phyloP scores from a whole-genome alignment of 208 protist species.

The Leishmania tropica region DNA sequence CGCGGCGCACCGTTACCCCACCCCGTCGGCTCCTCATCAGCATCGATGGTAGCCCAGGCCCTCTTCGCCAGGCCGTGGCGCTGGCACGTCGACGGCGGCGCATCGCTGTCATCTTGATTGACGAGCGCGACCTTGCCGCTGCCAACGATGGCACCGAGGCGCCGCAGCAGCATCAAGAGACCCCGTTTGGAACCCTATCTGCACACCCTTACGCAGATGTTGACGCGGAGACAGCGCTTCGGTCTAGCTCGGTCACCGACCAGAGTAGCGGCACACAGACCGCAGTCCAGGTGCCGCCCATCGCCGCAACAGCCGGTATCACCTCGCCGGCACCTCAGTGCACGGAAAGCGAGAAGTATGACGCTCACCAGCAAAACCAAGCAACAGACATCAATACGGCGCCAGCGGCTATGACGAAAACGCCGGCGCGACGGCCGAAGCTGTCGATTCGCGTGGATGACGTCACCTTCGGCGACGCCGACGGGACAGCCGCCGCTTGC shows the following conservation, averaged over 20 bases:
- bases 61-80: constrained; percentile 28
- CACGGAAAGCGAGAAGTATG: background rate
- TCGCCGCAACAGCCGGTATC: constrained; percentile 2
- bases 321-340: background rate
- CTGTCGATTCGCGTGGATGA: constrained; percentile 20
- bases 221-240: background rate
- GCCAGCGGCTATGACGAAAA: background rate
- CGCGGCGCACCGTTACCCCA: constrained; percentile 3
- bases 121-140: constrained; percentile 17
- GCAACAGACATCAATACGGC: background rate
- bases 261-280: background rate
- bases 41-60: constrained; percentile 14
- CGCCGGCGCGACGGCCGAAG: background rate
- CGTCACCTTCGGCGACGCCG: background rate
- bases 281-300: background rate
- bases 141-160: background rate
- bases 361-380: background rate
- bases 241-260: background rate
- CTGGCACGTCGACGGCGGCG: constrained; percentile 23
- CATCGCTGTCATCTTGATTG: constrained; percentile 28
- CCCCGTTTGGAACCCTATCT: background rate
- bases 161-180: background rate
- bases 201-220: background rate
- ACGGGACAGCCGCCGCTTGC: background rate
- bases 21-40: constrained; percentile 24